Evolutionary conservation across 495 filamentous ascomycete species (phyloP), one percentile per base, ranked within the genome.

Genomic region (Trichoderma gamsii): DNA sequence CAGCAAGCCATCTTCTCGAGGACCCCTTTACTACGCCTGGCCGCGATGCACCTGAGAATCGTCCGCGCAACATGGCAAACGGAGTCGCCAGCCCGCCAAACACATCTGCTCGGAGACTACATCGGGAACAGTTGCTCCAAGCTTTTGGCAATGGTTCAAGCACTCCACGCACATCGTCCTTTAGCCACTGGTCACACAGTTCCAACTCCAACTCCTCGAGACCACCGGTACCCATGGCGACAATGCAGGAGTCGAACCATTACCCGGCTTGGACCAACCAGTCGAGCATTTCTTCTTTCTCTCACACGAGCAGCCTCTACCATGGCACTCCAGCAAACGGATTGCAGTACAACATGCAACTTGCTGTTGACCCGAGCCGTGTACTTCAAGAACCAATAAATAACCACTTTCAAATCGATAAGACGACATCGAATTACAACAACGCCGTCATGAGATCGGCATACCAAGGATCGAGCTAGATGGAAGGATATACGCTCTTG

Each of bases 291-390:
- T 64, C 67, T 25, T 43, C 25, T 11, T 75, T 74, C 66, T 43
- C 72, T 13, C 56, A 75, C 63, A 64, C 67, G 2, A 75, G 72
- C 68, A 76, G 72, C 64, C 52, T 76, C 41, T 72, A 74, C 56
- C 67, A 66, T 25, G 71, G 73, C 41, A 69, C 71, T 41, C 69
- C 70, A 32, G 0, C 18, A 2, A 32, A 29, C 51, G 65, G 41
- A 2, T 21, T 46, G 21, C 41, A 66, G 56, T 61, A 61, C 25
- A 12, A 61, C n/a, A 9, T 18, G 56, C 56, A 61, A 25, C 5
- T 21, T 29, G 8, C 56, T 32, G 56, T 32, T 4, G 56, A 61
- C 27, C 11, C 56, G 2, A 4, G 23, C 11, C 25, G 3, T 25
- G 29, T 61, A 12, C 13, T 61, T 21, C 56, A 21, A 13, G n/a